phyloP scores from a whole-genome alignment of 768 basidiomycete species.

The Galerina marginata region DNA sequence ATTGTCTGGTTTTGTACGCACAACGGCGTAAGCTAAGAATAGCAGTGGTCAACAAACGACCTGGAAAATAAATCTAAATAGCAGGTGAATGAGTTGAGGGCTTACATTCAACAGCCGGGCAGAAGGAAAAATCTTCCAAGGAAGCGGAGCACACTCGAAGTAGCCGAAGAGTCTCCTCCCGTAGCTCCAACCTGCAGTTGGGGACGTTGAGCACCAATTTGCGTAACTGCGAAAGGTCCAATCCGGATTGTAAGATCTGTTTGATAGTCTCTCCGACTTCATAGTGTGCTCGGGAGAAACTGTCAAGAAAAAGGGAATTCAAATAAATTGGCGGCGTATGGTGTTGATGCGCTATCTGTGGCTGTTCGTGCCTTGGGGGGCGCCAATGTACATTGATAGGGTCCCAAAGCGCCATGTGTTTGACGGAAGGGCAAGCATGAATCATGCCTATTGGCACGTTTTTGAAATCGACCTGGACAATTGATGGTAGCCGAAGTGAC shows the following conservation, averaged over 20 bases:
- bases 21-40: not conserved
- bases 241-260: not conserved
- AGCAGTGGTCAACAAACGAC: not conserved
- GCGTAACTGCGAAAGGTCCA: not conserved
- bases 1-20: not conserved
- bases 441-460: not conserved
- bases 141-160: not conserved
- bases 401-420: not conserved
- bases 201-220: not conserved
- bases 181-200: not conserved
- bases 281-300: not conserved
- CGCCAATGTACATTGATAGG: not conserved
- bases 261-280: not conserved
- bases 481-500: not conserved
- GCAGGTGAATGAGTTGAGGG: not conserved
- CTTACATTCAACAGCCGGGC: not conserved
- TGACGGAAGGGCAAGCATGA: not conserved
- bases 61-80: not conserved
- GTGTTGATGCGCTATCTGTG: not conserved
- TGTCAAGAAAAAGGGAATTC: not conserved
- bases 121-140: slow-evolving; percentile 1
- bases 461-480: slow-evolving; percentile 1
- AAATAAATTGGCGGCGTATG: not conserved
- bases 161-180: not conserved
- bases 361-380: no score